Percentiles rank a stretch among this genome's conserved stretches.
These are phyloP conservation scores for Piper betle DNA, from an alignment of 164 flowering plant genomes.

Conservation along the genomic window DNA sequence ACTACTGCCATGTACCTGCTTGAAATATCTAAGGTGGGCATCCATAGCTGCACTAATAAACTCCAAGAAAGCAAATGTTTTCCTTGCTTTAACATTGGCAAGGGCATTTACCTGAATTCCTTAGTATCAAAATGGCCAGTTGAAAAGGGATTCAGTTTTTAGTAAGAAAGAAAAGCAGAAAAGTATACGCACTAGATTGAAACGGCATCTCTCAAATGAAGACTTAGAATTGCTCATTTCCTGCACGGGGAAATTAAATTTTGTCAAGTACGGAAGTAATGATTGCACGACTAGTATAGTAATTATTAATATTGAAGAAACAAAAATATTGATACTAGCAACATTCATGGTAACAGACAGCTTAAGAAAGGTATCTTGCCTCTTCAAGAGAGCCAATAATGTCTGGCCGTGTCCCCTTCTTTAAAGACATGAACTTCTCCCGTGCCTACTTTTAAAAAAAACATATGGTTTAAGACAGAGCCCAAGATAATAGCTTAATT, in stretches of 20 bases:
- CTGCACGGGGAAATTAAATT: conserved; percentile 25
- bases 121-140: conserved; percentile 21
- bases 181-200: conserved; percentile 62
- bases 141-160: conserved; percentile 5
- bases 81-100: conserved; percentile 71
- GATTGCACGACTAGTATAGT: background rate
- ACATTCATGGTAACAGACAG: background rate
- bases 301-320: background rate
- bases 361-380: conserved; percentile 23
- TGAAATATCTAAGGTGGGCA: conserved; percentile 84
- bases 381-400: conserved; percentile 80
- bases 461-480: background rate
- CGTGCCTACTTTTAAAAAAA: conserved; percentile 41
- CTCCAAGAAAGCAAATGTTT: conserved; percentile 84
- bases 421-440: conserved; percentile 71
- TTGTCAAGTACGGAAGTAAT: background rate
- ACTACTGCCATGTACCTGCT: conserved; percentile 36
- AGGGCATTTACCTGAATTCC: conserved; percentile 78
- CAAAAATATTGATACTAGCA: background rate
- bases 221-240: conserved; percentile 88
- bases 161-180: background rate
- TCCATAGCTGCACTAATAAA: conserved; percentile 91
- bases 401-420: conserved; percentile 71
- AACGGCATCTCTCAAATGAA: conserved; percentile 87
- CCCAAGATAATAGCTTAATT: too few relatives aligned